Conservation (phyloP, 2,329 filamentous ascomycete genomes). For the Colletotrichum limetticola region DNA sequence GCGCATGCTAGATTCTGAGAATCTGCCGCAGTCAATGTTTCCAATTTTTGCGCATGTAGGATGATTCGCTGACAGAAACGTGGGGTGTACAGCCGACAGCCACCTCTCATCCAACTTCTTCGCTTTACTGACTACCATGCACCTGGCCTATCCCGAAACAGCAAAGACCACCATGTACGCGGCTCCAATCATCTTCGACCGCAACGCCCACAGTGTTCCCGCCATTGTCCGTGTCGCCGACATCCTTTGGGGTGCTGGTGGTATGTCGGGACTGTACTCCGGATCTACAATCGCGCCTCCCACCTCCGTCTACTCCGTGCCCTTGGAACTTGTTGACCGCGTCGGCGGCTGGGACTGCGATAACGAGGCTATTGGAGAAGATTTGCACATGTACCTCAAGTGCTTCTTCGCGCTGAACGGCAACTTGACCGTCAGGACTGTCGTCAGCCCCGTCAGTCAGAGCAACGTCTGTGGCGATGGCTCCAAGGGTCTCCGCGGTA, state of each 20-base stretch:
- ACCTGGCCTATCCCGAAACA: conserved; percentile 68
- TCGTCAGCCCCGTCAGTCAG: conserved; percentile 77
- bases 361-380: conserved; percentile 78
- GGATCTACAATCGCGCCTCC: conserved; percentile 74
- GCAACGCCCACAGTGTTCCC: conserved; percentile 76
- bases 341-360: conserved; percentile 80
- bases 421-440: conserved; percentile 71
- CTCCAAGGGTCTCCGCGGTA: conserved; percentile 61
- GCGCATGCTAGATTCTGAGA: conserved; percentile 19
- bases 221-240: conserved; percentile 77
- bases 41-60: conserved; percentile 34
- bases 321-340: conserved; percentile 72
- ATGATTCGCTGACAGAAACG: conserved; percentile 43
- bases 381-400: conserved; percentile 82
- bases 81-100: conserved; percentile 68
- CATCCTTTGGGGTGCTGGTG: conserved; percentile 77
- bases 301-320: conserved; percentile 79
- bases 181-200: conserved; percentile 78
- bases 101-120: conserved; percentile 78
- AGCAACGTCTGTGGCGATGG: conserved; percentile 75
- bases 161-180: conserved; percentile 73
- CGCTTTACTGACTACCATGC: conserved; percentile 70
- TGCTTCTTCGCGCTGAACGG: conserved; percentile 81
- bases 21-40: conserved; percentile 35
- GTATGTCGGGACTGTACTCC: conserved; percentile 74